Evolutionary conservation across 1,139 yeast genomes (phyloP), one percentile per base, ranked within the genome.

Genomic region (Nakaseomyces delphensis): DNA sequence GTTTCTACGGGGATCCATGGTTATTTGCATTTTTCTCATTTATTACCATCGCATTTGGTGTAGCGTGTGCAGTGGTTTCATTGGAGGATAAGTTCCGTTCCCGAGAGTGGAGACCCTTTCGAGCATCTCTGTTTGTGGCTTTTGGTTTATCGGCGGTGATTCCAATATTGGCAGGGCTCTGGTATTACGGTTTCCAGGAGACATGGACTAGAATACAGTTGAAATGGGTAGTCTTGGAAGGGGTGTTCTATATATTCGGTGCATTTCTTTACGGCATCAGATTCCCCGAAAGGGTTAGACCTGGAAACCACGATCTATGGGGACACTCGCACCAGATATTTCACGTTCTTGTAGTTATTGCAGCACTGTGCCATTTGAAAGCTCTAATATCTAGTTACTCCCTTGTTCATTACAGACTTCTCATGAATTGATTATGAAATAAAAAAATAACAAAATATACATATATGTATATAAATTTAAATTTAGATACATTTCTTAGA

Each of bases 251-350:
- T 60, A 83, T 86, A 8, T 53, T 66, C 3, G 96, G 96, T 1
- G 96, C 96, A 0, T 69, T 71, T 1, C 62, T 87, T 39, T 87
- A 87, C 58, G 96, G 95, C 0, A 63, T 71, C 23, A 68, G 96
- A 49, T 61, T 84, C 24, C 96, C 96, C 0, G 96, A 89, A 57
- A 66, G 84, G 41, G 67, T 69, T 42, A 60, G 65, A 3, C 91
- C 93, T n/a, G 78, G 84, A 0, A 68, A 45, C 21, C 83, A 74
- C 58, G 96, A 87, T 54, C 59, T 77, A 11, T 71, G 77, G 65
- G 95, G 95, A 1, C 83, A 84, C 51, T 83, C 95, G 3, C 96
- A 87, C 60, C 96, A 89, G 59, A 74, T 87, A 18, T 87, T 87
- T 60, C 96, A 87, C 60, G 64, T 83, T 3, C 64, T 83, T 56